Conservation (phyloP, 169 alveolate genomes). For the Theileria orientalis region DNA sequence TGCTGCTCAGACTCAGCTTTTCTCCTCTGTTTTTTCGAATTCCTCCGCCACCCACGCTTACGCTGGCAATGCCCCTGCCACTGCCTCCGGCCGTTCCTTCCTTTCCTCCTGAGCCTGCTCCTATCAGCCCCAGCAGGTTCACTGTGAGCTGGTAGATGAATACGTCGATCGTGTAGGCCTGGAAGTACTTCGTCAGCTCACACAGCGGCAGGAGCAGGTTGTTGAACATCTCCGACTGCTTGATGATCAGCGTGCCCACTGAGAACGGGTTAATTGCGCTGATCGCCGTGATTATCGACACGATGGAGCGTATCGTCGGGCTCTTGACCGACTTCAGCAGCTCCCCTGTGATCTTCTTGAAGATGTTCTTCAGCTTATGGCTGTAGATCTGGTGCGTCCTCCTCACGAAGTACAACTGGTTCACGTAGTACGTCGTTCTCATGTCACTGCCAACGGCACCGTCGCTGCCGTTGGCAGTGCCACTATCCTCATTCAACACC, state of each 20-base stretch:
- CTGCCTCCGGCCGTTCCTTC: slow-evolving; percentile 11
- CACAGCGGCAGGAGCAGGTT: slow-evolving; percentile 57
- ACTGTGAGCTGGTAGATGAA: slow-evolving; percentile 31
- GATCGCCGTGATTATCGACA: slow-evolving; percentile 46
- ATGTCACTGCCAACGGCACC: neutral
- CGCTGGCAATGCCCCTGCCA: slow-evolving; percentile 12
- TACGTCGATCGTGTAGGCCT: slow-evolving; percentile 35
- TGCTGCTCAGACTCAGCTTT: neutral
- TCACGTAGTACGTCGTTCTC: neutral
- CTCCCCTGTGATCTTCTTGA: slow-evolving; percentile 52
- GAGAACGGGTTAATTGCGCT: slow-evolving; percentile 60
- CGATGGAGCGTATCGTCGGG: slow-evolving; percentile 48
- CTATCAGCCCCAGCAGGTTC: slow-evolving; percentile 15
- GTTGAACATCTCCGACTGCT: slow-evolving; percentile 62
- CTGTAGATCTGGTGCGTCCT: slow-evolving; percentile 8
- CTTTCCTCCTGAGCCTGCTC: slow-evolving; percentile 3
- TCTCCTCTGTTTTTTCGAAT: neutral
- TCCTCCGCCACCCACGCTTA: neutral
- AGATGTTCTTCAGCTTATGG: slow-evolving; percentile 9
- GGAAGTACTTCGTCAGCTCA: slow-evolving; percentile 53
- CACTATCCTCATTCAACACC: neutral
- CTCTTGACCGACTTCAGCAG: slow-evolving; percentile 29
- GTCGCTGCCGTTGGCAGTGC: too few relatives aligned
- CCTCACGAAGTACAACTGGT: neutral
- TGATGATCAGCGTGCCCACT: slow-evolving; percentile 21